Evolutionary conservation across 306 rosid genomes (phyloP), one percentile per base, ranked within the genome.

Genomic region (Citrullus colocynthis): DNA sequence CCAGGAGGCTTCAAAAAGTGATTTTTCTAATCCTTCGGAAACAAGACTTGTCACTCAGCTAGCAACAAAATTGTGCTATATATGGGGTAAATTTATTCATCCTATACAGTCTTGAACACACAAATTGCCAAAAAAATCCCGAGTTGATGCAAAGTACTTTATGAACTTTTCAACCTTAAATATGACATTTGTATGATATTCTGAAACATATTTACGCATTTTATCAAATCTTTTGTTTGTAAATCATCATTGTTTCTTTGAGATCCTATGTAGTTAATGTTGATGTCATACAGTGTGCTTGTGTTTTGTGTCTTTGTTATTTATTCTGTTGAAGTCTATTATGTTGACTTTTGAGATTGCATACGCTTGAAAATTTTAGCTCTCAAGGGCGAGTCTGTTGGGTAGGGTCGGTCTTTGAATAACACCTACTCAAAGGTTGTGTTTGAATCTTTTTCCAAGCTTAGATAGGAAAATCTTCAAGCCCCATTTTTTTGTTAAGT

Each of bases 1-100:
- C 36, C 90, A 87, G 87, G 97, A 89, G 84, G 87, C 86, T 77
- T 78, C 85, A 79, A 87, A 82, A 74, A 80, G 82, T 83, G 86
- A 87, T 42, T 81, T 84, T 78, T 80, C 89, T 69, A 87, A 86
- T 82, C 87, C 88, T 79, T 79, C 84, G 17, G 97, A 93, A 80
- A 89, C 88, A 83, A 85, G 87, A 85, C 80, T 64, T 59, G 82
- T 86, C 6, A 79, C 87, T 74, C 90, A 89, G 51, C 64, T 93
- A 81, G 92, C 88, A 49, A 80, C 83, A 78, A 87, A 89, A 67
- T 80, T 93, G 82, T 89, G 90, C 70, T 87, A 89, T 60, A 9
- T 85, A 77, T 93, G 93, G 96, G 91, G 87, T 87, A 87, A 84
- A 30, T 59, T 57, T 54, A 69, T 71, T 71, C 76, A 48, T 12